Base-by-base conservation (phyloP, 108 stramenopile genomes). In the Discostella pseudostelligera region DNA sequence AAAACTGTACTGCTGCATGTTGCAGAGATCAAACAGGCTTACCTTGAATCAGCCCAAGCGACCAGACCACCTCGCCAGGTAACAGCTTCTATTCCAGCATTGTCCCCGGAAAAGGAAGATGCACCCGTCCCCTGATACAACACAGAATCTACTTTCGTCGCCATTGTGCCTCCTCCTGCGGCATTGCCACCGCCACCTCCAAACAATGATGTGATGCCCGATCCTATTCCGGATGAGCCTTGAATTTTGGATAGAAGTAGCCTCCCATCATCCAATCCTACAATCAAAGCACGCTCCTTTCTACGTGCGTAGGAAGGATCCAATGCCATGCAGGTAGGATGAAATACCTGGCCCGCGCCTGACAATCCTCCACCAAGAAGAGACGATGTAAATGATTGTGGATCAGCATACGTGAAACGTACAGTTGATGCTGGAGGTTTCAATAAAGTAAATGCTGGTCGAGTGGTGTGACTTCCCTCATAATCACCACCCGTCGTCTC, bases 41-140 rank as follows among this genome's bases (percentile, higher is more conserved):
- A 72, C 68, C 69, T 69, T 40, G 72, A 81, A 78, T 93, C 92
- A 2, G 89, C 92, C 88, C 88, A 93, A 3, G 87, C 87, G 16
- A 89, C 72, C 29, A 90, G 53, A 3, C 69, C 59, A 20, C 87
- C 89, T 40, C 92, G 75, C 92, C 92, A 93, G 10, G 87, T 69
- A 19, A 93, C 39, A 35, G 78, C 72, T 62, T 88, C 81, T 53
- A 93, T 87, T 13, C 87, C 84, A 20, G 53, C 54, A 17, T 58
- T 48, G n/a, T 66, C 63, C 20, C 62, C 50, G 19, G 63, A 65
- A 32, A 39, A 40, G 6, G 63, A 65, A 14, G 39, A 50, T 0
- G 55, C 19, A 13, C 50, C 62, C 54, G 57, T 62, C 19, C 75
- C 69, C 47, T 79, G 78, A 69, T 79, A 79, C 28, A 79, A 35